A percentile compares a stretch with the other conserved stretches of the same genome.
These are phyloP conservation scores for Myochromella boudieri DNA, from an alignment of 768 basidiomycete species.

Conservation along the genomic window DNA sequence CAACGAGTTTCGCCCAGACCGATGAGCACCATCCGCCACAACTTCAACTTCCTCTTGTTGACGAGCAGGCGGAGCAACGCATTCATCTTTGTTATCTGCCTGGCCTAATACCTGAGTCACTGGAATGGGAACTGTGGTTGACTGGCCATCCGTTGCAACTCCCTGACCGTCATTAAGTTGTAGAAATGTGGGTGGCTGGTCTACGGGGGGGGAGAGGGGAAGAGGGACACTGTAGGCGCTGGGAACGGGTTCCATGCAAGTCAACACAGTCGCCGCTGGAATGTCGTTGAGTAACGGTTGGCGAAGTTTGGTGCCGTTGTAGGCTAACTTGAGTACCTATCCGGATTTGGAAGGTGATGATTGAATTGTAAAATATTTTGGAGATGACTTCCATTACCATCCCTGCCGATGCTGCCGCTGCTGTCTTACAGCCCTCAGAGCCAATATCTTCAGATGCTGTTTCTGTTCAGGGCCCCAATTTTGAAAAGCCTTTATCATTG, in stretches of 20 bases:
- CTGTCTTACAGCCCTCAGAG: constrained; percentile 76
- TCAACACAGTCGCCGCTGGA: constrained; percentile 9
- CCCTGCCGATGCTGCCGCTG: constrained; percentile 65
- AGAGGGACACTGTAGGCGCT: constrained; percentile 22
- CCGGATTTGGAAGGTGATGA: constrained; percentile 14
- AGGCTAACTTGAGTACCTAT: constrained; percentile 1
- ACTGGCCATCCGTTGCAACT: constrained; percentile 8
- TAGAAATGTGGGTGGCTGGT: constrained; percentile 1
- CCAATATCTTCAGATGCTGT: constrained; percentile 64
- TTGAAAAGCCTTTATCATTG: constrained; percentile 68
- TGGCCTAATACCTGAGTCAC: not conserved
- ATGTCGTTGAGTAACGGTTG: constrained; percentile 9
- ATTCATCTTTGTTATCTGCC: not conserved
- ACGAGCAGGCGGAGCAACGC: not conserved
- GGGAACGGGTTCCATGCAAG: constrained; percentile 20
- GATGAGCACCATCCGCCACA: not conserved
- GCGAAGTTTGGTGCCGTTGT: too few relatives aligned
- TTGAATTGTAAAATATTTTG: not conserved
- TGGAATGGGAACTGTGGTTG: constrained; percentile 1
- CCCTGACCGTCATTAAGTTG: constrained; percentile 5
- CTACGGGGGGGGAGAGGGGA: constrained; percentile 21
- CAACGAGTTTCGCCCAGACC: too few relatives aligned
- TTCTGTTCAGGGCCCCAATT: constrained; percentile 84
- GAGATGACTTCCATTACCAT: constrained; percentile 26
- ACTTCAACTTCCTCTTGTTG: not conserved